phyloP scores from a whole-genome alignment of 78 protist genomes.

The Parvularia atlantis region DNA sequence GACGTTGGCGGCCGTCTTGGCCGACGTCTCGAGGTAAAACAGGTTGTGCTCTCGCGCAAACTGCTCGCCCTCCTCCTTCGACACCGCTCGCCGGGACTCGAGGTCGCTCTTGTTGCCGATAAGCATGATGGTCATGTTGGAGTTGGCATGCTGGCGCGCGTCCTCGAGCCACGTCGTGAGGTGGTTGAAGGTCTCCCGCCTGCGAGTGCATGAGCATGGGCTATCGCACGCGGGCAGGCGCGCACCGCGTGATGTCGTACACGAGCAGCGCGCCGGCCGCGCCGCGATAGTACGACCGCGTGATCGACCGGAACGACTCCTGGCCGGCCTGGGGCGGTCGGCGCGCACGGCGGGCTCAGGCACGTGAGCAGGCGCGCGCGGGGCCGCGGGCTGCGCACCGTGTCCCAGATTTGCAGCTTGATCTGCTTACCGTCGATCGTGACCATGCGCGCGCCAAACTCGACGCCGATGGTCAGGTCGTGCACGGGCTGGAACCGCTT shows the following conservation, averaged over 20 bases:
- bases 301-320: conserved; percentile 93
- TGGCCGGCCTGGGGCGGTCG: conserved; percentile 96
- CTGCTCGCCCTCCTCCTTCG: conserved; percentile 83
- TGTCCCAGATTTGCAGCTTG: conserved; percentile 97
- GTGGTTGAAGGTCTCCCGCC: conserved; percentile 92
- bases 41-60: conserved; percentile 89
- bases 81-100: conserved; percentile 69
- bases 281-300: conserved; percentile 96
- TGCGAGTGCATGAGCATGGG: no score
- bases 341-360: no score
- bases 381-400: conserved; percentile 17
- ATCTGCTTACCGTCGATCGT: conserved; percentile 72
- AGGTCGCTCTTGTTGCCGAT: conserved; percentile 93
- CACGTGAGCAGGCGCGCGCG: not conserved
- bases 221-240: no score
- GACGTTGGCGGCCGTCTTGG: conserved; percentile 93
- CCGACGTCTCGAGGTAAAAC: conserved; percentile 91
- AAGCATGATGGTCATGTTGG: conserved; percentile 85
- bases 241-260: conserved; percentile 46
- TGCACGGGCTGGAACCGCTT: conserved; percentile 91
- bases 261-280: conserved; percentile 77
- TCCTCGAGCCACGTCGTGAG: conserved; percentile 80
- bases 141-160: conserved; percentile 68
- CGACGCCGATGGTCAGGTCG: conserved; percentile 97
- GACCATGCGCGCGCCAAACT: conserved; percentile 91